phyloP scores from a whole-genome alignment of 1,284 basidiomycete genomes.

The Malassezia pachydermatis region DNA sequence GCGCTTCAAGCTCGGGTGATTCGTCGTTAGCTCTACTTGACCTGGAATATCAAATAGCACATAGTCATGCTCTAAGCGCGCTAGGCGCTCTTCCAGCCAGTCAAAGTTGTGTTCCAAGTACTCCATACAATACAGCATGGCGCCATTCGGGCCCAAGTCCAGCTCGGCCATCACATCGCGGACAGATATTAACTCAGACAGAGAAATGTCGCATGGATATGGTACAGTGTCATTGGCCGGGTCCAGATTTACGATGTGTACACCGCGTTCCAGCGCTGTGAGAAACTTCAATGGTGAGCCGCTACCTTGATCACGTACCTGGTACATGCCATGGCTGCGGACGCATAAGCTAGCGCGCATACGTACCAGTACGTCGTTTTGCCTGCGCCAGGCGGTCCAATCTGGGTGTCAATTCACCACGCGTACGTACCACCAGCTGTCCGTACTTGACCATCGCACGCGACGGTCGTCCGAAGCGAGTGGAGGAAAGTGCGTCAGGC shows the following conservation, averaged over 20 bases:
- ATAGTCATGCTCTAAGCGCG: slow-evolving; percentile 53
- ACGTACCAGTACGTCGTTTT: slow-evolving; percentile 41
- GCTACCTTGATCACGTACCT: background rate
- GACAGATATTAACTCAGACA: slow-evolving; percentile 75
- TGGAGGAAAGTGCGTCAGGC: background rate
- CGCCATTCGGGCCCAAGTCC: slow-evolving; percentile 86
- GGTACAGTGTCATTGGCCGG: slow-evolving; percentile 82
- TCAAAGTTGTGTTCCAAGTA: slow-evolving; percentile 91
- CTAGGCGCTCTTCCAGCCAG: slow-evolving; percentile 68
- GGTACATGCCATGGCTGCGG: slow-evolving; percentile 21
- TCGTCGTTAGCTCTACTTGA: slow-evolving; percentile 93
- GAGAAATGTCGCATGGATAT: slow-evolving; percentile 80
- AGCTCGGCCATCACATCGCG: slow-evolving; percentile 77
- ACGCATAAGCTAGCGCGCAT: background rate
- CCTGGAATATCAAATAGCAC: slow-evolving; percentile 92
- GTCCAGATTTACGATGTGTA: slow-evolving; percentile 86
- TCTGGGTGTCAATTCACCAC: slow-evolving; percentile 2
- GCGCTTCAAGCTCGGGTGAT: slow-evolving; percentile 58
- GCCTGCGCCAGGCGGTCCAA: slow-evolving; percentile 40
- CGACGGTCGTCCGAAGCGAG: background rate
- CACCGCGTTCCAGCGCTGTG: slow-evolving; percentile 70
- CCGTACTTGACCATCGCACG: slow-evolving; percentile 18
- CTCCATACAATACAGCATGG: slow-evolving; percentile 93
- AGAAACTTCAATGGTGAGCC: slow-evolving; percentile 57
- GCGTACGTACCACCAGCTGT: slow-evolving; percentile 15